Base-by-base conservation (phyloP, 2,329 filamentous ascomycete genomes). In the Paraphaeosphaeria sporulosa region DNA sequence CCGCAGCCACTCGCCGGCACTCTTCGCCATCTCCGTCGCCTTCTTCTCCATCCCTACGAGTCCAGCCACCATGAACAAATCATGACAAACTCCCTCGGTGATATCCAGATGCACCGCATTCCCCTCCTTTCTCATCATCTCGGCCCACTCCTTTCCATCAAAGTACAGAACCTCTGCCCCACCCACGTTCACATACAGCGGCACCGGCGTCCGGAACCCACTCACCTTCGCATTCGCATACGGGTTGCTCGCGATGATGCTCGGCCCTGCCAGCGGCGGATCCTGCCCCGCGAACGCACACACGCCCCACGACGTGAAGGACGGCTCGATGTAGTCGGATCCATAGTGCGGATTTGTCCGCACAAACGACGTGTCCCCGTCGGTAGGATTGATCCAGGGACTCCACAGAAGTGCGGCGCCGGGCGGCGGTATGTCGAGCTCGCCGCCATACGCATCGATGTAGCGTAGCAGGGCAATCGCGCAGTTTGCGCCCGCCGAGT, bases 401-500 rank as follows among this genome's bases (percentile, higher is more conserved):
- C 74, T 78, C 80, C 80, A 82, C 4, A 84, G 70, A 44, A 78
- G 74, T 0, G 76, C 78, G 4, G 77, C 77, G 0, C 63, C 64
- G 0, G 82, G 83, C 1, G 49, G 21, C 0, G 73, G 73, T 0
- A 83, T 64, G 1, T 60, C 67, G 2, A 77, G 51, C 4, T 71
- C 65, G 2, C 64, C 42, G 2, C 79, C 81, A 57, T 78, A 76
- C 25, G 81, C 79, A 9, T 66, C 55, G 5, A 86, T 63, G 64
- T 85, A 85, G 19, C 82, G 74, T 34, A 85, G 71, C 15, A 85
- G 68, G 0, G 75, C 75, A 23, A 84, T 74, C 0, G 71, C 75
- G 12, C 82, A 69, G 63, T 85, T 84, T 0, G 72, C 83, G 55
- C 84, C 84, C 0, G 84, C 83, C 36, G 79, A 82, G 67, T 86